Conservation (phyloP, 139 green algal genomes). For the Deuterostichococcus epilithicus region DNA sequence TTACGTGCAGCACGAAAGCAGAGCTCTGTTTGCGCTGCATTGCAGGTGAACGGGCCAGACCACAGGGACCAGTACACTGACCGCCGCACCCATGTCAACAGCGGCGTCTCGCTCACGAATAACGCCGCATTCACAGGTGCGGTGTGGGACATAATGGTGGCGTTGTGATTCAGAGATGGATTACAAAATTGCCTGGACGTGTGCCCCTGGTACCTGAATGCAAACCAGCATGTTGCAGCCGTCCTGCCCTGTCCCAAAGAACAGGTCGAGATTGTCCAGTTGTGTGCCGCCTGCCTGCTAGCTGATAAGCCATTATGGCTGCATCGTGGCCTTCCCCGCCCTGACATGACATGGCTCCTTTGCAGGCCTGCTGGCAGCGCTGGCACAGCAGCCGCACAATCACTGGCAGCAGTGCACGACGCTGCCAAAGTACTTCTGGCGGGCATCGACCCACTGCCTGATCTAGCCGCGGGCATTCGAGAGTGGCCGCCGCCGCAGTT, state of each 20-base stretch:
- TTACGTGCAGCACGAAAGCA: too few relatives aligned
- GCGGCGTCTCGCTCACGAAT: conserved; percentile 32
- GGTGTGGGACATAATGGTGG: neutral
- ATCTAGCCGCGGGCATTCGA: neutral
- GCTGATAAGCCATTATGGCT: neutral
- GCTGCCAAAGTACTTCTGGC: neutral
- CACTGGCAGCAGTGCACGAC: conserved; percentile 1
- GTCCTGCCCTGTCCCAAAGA: too few relatives aligned
- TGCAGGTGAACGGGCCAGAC: neutral
- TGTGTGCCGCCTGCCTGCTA: neutral
- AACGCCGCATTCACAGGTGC: conserved; percentile 36
- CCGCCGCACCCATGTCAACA: conserved; percentile 11
- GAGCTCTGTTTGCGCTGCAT: too few relatives aligned
- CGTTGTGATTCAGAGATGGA: neutral
- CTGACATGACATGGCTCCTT: too few relatives aligned
- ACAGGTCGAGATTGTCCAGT: neutral
- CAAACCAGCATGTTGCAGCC: neutral
- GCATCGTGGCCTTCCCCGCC: neutral
- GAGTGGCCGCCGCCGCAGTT: too few relatives aligned
- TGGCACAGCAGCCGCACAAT: neutral
- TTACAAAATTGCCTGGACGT: neutral
- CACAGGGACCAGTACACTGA: conserved; percentile 30
- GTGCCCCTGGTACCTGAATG: neutral
- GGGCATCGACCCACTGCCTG: neutral
- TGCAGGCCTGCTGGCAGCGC: conserved; percentile 10